These are phyloP conservation scores for Rhododendron vialii DNA, from an alignment of 148 eudicot genomes.

Conservation along the genomic window DNA sequence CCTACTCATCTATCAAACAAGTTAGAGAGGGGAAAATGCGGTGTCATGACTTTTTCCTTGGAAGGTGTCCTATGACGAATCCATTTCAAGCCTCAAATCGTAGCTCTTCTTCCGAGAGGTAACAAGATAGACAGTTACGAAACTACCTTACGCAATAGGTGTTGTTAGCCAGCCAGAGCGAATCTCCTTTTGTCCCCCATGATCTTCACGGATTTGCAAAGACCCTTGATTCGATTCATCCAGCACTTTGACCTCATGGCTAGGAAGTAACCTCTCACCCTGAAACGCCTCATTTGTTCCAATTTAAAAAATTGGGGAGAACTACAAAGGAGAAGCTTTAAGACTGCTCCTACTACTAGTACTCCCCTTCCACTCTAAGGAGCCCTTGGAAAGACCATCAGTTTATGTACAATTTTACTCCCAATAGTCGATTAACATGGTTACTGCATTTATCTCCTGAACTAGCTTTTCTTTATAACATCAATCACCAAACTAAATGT, in stretches of 20 bases:
- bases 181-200: not conserved
- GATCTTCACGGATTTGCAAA: not conserved
- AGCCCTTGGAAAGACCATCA: not conserved
- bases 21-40: not conserved
- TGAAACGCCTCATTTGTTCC: not conserved
- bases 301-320: not conserved
- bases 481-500: not conserved
- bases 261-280: not conserved
- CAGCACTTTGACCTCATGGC: not conserved
- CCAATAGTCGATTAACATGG: not conserved
- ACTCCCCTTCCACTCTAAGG: not conserved
- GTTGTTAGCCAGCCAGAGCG: not conserved
- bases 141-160: not conserved
- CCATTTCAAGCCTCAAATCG: not conserved
- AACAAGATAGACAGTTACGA: not conserved
- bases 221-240: not conserved
- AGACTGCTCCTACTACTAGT: not conserved
- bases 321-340: not conserved
- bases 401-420: not conserved
- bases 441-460: not conserved
- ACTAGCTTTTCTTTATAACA: not conserved
- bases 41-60: not conserved
- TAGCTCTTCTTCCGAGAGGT: not conserved
- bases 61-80: not conserved
- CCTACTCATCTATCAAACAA: not conserved